Conservation (phyloP, 768 basidiomycete species). For the Lactarius sp. region DNA sequence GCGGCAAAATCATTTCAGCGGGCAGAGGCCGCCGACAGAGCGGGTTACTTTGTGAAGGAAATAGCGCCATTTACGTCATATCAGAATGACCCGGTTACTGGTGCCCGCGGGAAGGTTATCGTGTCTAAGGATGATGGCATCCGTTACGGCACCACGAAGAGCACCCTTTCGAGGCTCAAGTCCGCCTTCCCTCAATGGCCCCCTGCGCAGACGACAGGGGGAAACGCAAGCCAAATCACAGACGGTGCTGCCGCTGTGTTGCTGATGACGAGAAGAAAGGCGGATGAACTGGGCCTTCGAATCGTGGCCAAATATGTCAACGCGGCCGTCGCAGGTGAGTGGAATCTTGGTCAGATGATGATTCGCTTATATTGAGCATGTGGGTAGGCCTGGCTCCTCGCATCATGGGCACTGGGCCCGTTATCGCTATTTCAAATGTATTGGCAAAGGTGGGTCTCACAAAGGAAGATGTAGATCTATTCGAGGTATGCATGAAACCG, state of each 20-base stretch:
- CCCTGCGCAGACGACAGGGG: slow-evolving; percentile 67
- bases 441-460: slow-evolving; percentile 63
- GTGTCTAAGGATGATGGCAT: slow-evolving; percentile 75
- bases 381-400: slow-evolving; percentile 63
- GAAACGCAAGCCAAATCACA: slow-evolving; percentile 82
- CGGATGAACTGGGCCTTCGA: slow-evolving; percentile 64
- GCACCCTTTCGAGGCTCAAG: slow-evolving; percentile 56
- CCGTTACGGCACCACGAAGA: slow-evolving; percentile 66
- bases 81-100: slow-evolving; percentile 52
- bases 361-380: background rate
- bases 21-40: slow-evolving; percentile 67
- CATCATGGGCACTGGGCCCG: slow-evolving; percentile 86
- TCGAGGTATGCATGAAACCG: slow-evolving; percentile 47
- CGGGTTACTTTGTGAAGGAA: slow-evolving; percentile 60
- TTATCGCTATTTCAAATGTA: slow-evolving; percentile 75
- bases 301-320: slow-evolving; percentile 76
- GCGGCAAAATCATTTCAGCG: slow-evolving; percentile 74
- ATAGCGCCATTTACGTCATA: slow-evolving; percentile 74
- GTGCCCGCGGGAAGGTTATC: slow-evolving; percentile 47
- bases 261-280: slow-evolving; percentile 75
- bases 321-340: slow-evolving; percentile 61
- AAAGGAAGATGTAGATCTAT: slow-evolving; percentile 69
- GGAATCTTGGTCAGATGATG: background rate
- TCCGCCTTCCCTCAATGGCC: slow-evolving; percentile 84
- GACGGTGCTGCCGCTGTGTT: slow-evolving; percentile 81